phyloP scores from a whole-genome alignment of 2,329 filamentous ascomycete genomes.

The Pseudocercospora ulei region DNA sequence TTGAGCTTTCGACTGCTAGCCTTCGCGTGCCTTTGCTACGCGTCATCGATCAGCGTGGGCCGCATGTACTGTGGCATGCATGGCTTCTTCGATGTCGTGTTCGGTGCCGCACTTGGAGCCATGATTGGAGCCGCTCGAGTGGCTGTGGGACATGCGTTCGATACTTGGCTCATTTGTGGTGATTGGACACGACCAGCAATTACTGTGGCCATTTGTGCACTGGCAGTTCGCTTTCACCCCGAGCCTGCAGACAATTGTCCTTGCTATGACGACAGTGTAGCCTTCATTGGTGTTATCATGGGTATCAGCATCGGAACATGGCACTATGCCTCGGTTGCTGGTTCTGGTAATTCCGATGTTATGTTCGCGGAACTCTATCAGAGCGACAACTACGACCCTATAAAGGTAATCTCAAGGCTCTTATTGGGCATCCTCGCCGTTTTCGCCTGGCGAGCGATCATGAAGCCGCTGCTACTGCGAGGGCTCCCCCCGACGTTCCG shows the following conservation, averaged over 20 bases:
- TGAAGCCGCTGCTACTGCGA: slow-evolving; percentile 73
- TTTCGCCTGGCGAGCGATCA: slow-evolving; percentile 79
- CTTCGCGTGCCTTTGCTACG: slow-evolving; percentile 69
- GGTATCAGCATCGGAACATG: slow-evolving; percentile 74
- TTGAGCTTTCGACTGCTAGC: slow-evolving; percentile 38
- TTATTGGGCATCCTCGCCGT: slow-evolving; percentile 71
- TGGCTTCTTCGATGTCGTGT: slow-evolving; percentile 80
- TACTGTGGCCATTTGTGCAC: slow-evolving; percentile 56
- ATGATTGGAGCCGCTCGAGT: slow-evolving; percentile 50
- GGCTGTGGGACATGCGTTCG: slow-evolving; percentile 50
- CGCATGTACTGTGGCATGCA: slow-evolving; percentile 98
- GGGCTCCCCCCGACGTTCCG: slow-evolving; percentile 78
- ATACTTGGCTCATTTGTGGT: slow-evolving; percentile 59
- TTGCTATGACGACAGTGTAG: slow-evolving; percentile 91
- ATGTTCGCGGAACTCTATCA: slow-evolving; percentile 21
- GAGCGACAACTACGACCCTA: slow-evolving; percentile 52
- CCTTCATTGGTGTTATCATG: slow-evolving; percentile 82
- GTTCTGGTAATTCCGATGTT: background rate
- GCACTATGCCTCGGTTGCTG: slow-evolving; percentile 49
- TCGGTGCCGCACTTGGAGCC: slow-evolving; percentile 69
- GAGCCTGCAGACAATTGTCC: slow-evolving; percentile 95
- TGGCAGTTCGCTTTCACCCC: slow-evolving; percentile 63
- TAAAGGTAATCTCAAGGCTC: slow-evolving; percentile 56
- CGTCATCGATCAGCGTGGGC: slow-evolving; percentile 77
- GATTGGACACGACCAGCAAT: slow-evolving; percentile 56